Conservation (phyloP, 164 flowering plant species). For the Kingdonia uniflora region DNA sequence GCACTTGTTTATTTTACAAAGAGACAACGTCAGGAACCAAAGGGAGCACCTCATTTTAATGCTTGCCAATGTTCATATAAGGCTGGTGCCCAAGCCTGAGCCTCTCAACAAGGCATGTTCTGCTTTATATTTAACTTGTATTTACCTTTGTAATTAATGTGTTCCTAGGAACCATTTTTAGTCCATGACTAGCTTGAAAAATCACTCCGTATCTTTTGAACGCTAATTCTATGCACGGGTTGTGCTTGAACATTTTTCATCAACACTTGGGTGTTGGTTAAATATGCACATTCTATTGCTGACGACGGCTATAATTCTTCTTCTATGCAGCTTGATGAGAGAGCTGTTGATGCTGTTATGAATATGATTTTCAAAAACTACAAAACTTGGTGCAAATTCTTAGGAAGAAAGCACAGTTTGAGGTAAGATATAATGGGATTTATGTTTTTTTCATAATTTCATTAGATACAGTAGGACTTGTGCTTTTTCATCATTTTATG, state of each 20-base stretch:
- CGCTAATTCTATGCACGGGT: no score
- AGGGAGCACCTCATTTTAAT: constrained; percentile 83
- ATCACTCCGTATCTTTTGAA: no score
- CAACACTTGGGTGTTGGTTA: no score
- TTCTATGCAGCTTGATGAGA: constrained; percentile 72
- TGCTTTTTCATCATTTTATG: no score
- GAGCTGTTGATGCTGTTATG: constrained; percentile 90
- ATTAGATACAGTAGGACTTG: no score
- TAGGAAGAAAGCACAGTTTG: constrained; percentile 89
- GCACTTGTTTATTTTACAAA: constrained; percentile 33
- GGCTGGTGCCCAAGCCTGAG: constrained; percentile 84
- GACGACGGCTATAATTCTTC: not conserved
- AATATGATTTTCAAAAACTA: constrained; percentile 87
- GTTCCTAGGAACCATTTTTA: no score
- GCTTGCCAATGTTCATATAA: constrained; percentile 77
- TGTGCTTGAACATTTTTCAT: no score
- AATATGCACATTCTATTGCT: no score
- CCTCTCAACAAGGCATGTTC: constrained; percentile 63
- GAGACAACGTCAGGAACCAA: constrained; percentile 95
- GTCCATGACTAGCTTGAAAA: no score
- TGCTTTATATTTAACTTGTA: constrained; percentile 1
- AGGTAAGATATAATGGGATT: constrained; percentile 32
- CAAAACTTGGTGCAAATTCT: constrained; percentile 94
- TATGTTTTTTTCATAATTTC: no score
- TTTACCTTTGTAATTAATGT: no score